These are phyloP conservation scores for Pelargonium citronellum DNA, from an alignment of 441 rosid species.

Conservation along the genomic window DNA sequence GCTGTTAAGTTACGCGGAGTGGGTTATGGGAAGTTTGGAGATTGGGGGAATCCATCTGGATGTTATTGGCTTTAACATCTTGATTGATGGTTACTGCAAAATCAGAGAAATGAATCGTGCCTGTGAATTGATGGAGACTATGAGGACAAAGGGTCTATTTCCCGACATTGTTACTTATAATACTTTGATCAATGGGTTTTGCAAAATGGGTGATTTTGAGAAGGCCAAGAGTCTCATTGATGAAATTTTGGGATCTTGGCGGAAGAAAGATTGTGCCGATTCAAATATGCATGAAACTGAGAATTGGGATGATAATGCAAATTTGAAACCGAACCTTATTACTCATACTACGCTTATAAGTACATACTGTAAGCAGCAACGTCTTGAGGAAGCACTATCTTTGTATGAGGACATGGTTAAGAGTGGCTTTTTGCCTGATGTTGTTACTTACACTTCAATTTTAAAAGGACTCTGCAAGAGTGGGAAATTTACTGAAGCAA, in stretches of 20 bases:
- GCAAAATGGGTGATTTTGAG: constrained; percentile 53
- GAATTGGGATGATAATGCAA: constrained; percentile 14
- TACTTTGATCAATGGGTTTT: constrained; percentile 53
- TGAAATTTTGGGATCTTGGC: constrained; percentile 35
- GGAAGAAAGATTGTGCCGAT: constrained; percentile 15
- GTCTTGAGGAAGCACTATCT: constrained; percentile 51
- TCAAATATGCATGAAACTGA: constrained; percentile 10
- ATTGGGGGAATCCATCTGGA: constrained; percentile 42
- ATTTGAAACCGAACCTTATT: constrained; percentile 48
- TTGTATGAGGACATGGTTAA: constrained; percentile 55
- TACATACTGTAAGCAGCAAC: constrained; percentile 49
- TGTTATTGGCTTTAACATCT: constrained; percentile 44
- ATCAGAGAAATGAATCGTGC: constrained; percentile 42
- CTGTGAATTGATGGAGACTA: constrained; percentile 35
- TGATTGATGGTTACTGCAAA: constrained; percentile 57
- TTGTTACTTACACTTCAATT: constrained; percentile 66
- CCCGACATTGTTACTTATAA: constrained; percentile 62
- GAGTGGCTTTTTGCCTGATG: constrained; percentile 61
- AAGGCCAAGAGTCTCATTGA: constrained; percentile 50
- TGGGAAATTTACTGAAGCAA: constrained; percentile 57
- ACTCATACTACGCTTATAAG: constrained; percentile 63
- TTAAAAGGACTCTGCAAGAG: constrained; percentile 64
- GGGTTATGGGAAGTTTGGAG: constrained; percentile 46
- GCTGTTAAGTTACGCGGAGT: constrained; percentile 44
- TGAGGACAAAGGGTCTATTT: constrained; percentile 39